These are phyloP conservation scores for Luffa aegyptiaca DNA, from an alignment of 306 rosid genomes.

Conservation along the genomic window DNA sequence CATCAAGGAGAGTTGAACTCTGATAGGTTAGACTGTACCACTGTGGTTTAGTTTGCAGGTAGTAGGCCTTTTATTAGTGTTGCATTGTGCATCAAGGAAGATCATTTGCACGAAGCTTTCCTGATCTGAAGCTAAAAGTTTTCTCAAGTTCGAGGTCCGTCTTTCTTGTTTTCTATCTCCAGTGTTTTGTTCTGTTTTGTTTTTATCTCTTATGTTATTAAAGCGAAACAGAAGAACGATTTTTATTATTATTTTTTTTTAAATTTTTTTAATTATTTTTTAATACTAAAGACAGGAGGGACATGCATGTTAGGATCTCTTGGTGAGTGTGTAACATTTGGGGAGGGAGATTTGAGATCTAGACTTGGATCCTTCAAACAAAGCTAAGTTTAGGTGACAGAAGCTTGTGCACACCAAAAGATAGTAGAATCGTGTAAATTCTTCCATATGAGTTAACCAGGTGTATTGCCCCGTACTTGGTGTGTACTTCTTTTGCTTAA, in stretches of 20 bases:
- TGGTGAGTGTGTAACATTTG: not conserved
- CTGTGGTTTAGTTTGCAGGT: not conserved
- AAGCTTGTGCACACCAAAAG: not conserved
- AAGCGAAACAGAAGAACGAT: not conserved
- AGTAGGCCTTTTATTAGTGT: not conserved
- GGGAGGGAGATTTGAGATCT: not conserved
- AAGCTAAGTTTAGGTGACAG: not conserved
- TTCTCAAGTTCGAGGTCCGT: not conserved
- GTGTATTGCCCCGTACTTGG: not conserved
- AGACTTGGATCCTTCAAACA: not conserved
- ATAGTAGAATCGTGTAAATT: not conserved
- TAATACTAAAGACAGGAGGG: not conserved
- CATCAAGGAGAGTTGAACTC: not conserved
- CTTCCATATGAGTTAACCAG: not conserved
- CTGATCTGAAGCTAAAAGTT: not conserved
- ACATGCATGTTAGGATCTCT: not conserved
- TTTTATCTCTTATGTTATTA: not conserved
- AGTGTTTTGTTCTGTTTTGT: not conserved
- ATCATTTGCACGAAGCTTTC: not conserved
- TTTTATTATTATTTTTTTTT: not conserved
- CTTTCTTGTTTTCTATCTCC: not conserved
- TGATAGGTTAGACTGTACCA: not conserved
- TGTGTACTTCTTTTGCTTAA: not conserved
- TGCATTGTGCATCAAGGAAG: not conserved
- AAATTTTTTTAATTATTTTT: too few species aligned